Conservation (phyloP, 106 monocot genomes). For the Chionographis japonica region DNA sequence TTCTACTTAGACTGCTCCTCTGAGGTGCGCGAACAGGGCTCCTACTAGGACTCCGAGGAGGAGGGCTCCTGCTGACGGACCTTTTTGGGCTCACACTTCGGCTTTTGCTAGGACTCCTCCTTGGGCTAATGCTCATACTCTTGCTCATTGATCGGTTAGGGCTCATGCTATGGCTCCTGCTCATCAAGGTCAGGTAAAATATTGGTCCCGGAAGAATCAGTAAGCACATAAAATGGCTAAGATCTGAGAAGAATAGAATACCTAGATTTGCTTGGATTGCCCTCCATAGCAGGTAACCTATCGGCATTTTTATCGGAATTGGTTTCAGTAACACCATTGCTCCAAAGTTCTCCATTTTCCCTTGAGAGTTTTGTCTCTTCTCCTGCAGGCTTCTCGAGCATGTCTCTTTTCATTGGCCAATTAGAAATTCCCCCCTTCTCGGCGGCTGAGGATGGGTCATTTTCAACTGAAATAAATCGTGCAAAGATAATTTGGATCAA, state of each 20-base stretch:
- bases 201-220: conserved; percentile 18
- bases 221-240: conserved; percentile 25
- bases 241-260: conserved; percentile 24
- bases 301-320: conserved; percentile 38
- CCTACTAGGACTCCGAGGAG: conserved; percentile 18
- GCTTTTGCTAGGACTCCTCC: conserved; percentile 43
- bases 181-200: conserved; percentile 40
- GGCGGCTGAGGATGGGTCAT: conserved; percentile 4
- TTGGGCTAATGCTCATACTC: conserved; percentile 79
- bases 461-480: conserved; percentile 29
- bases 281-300: conserved; percentile 12
- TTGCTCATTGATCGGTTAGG: conserved; percentile 48
- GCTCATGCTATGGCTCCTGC: conserved; percentile 71
- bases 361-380: conserved; percentile 24
- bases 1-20: conserved; percentile 19
- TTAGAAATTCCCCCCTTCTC: conserved; percentile 23
- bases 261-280: conserved; percentile 58
- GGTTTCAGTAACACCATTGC: conserved; percentile 50
- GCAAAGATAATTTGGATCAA: background rate
- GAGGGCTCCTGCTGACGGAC: conserved; percentile 29
- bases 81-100: conserved; percentile 17
- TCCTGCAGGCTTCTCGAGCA: conserved; percentile 15
- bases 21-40: conserved; percentile 24
- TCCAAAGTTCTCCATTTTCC: conserved; percentile 65
- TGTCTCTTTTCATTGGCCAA: conserved; percentile 15